A percentile compares a stretch with the other conserved stretches of the same genome.
These are phyloP conservation scores for Termitomyces titanicus DNA, from an alignment of 768 basidiomycete species.

Conservation along the genomic window DNA sequence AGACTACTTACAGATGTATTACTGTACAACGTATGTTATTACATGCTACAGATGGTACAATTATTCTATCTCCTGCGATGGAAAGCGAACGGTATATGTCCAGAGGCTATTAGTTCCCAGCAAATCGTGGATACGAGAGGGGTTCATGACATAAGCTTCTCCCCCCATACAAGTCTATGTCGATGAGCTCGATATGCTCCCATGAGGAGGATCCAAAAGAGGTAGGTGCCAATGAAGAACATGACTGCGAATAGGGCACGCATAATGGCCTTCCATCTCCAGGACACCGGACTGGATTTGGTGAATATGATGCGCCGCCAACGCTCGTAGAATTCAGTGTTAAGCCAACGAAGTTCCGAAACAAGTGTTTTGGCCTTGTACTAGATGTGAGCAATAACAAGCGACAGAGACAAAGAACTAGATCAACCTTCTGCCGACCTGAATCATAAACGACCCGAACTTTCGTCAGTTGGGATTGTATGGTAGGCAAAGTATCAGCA, in stretches of 20 bases:
- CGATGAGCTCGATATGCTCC: conserved; percentile 74
- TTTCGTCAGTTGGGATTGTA: conserved; percentile 56
- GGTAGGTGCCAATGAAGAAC: conserved; percentile 55
- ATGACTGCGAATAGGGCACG: conserved; percentile 55
- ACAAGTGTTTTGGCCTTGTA: conserved; percentile 62
- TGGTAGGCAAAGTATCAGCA: conserved; percentile 54
- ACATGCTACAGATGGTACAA: conserved; percentile 8
- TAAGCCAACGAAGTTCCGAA: conserved; percentile 68
- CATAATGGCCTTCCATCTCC: conserved; percentile 64
- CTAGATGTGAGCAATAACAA: conserved; percentile 3
- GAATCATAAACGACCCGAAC: conserved; percentile 69
- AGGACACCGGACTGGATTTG: conserved; percentile 65
- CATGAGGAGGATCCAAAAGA: conserved; percentile 55
- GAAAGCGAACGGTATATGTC: conserved; percentile 4
- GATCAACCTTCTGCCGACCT: conserved; percentile 59
- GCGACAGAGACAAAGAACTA: not conserved
- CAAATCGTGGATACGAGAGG: not conserved
- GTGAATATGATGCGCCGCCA: conserved; percentile 76
- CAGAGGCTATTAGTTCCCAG: no score
- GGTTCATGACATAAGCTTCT: conserved; percentile 63
- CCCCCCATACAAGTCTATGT: conserved; percentile 76
- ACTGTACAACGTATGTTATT: conserved; percentile 4
- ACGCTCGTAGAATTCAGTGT: conserved; percentile 74
- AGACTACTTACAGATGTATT: not conserved
- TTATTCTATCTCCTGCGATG: conserved; percentile 4